Base-by-base conservation (phyloP, 805 yeast genomes). In the Barnettozyma salicaria region DNA sequence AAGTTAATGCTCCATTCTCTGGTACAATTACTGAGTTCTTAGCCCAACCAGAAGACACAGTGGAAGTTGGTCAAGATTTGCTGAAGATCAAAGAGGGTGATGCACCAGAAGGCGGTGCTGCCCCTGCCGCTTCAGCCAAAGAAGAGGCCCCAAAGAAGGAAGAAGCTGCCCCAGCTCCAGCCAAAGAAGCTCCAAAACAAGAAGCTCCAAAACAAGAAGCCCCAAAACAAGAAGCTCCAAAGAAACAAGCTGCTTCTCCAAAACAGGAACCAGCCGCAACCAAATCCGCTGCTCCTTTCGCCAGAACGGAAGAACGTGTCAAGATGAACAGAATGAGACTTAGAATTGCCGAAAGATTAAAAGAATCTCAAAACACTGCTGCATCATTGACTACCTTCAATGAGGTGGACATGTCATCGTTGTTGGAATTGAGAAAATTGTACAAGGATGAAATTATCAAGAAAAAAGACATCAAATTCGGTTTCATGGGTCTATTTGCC, bases 251-350 rank as follows among this genome's bases (percentile, higher is more conserved):
- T 12, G 48, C 54, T 30, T 53, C 55, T 34, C 50, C 59, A 34
- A 62, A 19, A 12, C 22, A 14, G 6, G 20, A 24, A n/a, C 52
- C 54, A 45, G 55, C 58, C 46, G n/a, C 60, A 21, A 37, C 50
- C 18, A 25, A 25, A 13, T 25, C 27, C 7, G 49, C 65, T 29
- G 67, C 71, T 27, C 55, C 72, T 22, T 86, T 85, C 58, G 73
- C 92, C 41, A 84, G 98, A 71, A 65, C 68, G 44, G 97, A 92
- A 69, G 83, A 80, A 60, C 78, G 88, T 62, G 94, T 92, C 48
- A 90, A 90, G 74, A 90, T 90, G 97, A 92, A 89, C 80, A 85
- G 98, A 73, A 92, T 90, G 97, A 83, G 98, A 70, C 67, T 86
- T 68, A 86, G 98, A 75, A 92, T 92, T 51, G 96, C 98, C 43